Evolutionary conservation across 768 basidiomycete genomes (phyloP).

Genomic region (Russula sp.): DNA sequence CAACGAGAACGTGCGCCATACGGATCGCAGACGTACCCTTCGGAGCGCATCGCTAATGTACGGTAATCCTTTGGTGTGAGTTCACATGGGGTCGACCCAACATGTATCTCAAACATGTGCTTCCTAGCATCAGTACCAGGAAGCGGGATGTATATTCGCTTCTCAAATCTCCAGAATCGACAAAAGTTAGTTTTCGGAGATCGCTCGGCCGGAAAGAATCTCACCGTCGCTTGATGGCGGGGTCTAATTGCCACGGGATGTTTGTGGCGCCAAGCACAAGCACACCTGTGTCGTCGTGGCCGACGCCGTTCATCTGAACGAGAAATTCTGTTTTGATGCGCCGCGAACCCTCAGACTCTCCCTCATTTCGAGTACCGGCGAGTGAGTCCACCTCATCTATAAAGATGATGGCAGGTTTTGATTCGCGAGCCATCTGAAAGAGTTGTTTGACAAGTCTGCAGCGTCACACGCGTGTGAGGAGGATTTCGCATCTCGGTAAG

Average conservation of each 20-base stretch:
- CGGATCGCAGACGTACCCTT: conserved; percentile 46
- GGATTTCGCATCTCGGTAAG: not conserved
- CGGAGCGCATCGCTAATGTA: conserved; percentile 74
- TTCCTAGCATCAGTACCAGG: conserved; percentile 87
- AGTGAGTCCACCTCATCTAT: conserved; percentile 98
- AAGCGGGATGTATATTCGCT: conserved; percentile 96
- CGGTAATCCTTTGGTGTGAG: conserved; percentile 74
- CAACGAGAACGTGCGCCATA: not conserved
- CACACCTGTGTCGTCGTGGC: conserved; percentile 94
- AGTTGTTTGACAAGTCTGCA: conserved; percentile 87
- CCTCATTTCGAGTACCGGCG: conserved; percentile 89
- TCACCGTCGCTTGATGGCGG: conserved; percentile 92
- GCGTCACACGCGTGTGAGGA: conserved; percentile 2
- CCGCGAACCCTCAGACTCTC: conserved; percentile 95
- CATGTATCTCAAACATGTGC: conserved; percentile 95
- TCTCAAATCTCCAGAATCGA: conserved; percentile 65
- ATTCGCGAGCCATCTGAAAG: conserved; percentile 92
- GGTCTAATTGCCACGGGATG: conserved; percentile 96
- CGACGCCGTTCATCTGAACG: conserved; percentile 99
- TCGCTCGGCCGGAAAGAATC: conserved; percentile 21
- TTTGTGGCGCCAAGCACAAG: conserved; percentile 97
- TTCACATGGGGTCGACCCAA: conserved; percentile 87
- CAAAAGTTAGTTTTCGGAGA: not conserved
- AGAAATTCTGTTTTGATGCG: conserved; percentile 97
- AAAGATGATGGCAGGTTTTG: conserved; percentile 97